A percentile compares a stretch with the other conserved stretches of the same genome.
phyloP scores from a whole-genome alignment of 2,329 filamentous ascomycete genomes.

The Fusarium phyllophilum region DNA sequence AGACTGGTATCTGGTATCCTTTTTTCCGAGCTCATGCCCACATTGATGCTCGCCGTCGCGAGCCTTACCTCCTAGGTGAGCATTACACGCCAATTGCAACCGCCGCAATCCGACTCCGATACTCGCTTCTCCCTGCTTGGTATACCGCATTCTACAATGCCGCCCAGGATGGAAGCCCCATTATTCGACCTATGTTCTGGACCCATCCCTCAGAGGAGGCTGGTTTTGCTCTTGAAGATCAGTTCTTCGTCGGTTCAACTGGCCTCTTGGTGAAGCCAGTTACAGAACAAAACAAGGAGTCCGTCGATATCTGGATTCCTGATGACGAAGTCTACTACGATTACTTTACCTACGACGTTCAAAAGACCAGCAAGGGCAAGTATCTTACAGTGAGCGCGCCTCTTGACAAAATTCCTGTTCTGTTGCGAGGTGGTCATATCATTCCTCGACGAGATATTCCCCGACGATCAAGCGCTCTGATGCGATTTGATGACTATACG shows the following conservation, averaged over 20 bases:
- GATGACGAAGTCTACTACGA: conserved; percentile 93
- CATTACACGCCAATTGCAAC: conserved; percentile 89
- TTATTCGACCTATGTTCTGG: conserved; percentile 93
- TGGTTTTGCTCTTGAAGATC: conserved; percentile 90
- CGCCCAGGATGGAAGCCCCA: conserved; percentile 82
- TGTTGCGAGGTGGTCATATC: conserved; percentile 94
- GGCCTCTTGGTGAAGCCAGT: conserved; percentile 95
- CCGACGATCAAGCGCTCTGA: conserved; percentile 84
- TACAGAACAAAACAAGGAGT: conserved; percentile 77
- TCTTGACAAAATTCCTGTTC: conserved; percentile 84
- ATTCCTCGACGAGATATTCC: conserved; percentile 90
- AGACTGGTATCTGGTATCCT: conserved; percentile 95
- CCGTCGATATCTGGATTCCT: conserved; percentile 84
- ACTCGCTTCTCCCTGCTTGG: conserved; percentile 90
- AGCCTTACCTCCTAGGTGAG: conserved; percentile 88
- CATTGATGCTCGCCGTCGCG: conserved; percentile 92
- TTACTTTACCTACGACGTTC: conserved; percentile 87
- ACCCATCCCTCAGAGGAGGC: conserved; percentile 86
- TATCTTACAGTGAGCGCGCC: conserved; percentile 77
- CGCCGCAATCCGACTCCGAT: conserved; percentile 86
- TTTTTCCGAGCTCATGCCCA: conserved; percentile 98
- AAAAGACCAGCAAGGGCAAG: conserved; percentile 76
- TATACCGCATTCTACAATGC: conserved; percentile 97
- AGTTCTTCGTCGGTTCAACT: conserved; percentile 89
- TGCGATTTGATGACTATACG: conserved; percentile 96